Conservation (phyloP, 805 yeast genomes). For the Saturnispora quitensis region DNA sequence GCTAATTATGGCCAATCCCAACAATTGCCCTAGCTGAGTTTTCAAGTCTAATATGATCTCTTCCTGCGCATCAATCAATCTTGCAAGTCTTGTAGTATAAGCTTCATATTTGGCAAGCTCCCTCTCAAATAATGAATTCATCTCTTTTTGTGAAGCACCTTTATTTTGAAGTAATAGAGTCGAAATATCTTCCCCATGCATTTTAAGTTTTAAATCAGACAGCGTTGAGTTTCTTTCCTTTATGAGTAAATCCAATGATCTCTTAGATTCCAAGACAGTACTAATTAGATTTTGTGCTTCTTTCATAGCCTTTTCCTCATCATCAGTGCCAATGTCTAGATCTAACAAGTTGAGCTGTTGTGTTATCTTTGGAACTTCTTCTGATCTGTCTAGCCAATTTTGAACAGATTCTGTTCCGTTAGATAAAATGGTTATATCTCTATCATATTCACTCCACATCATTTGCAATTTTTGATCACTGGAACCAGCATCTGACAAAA, state of each 20-base stretch:
- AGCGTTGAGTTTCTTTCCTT: conserved; percentile 55
- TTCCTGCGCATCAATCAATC: conserved; percentile 59
- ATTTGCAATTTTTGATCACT: conserved; percentile 48
- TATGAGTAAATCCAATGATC: conserved; percentile 53
- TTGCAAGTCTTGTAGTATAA: conserved; percentile 54
- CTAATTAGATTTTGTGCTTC: conserved; percentile 32
- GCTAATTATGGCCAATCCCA: conserved; percentile 39
- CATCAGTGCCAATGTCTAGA: conserved; percentile 40
- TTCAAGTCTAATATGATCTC: conserved; percentile 35
- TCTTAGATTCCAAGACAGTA: conserved; percentile 46
- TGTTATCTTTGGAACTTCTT: conserved; percentile 3
- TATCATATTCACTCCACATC: conserved; percentile 34
- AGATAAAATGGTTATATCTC: conserved; percentile 36
- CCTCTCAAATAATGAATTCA: conserved; percentile 45
- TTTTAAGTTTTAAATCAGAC: conserved; percentile 55
- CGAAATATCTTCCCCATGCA: conserved; percentile 80
- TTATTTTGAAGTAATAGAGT: conserved; percentile 60
- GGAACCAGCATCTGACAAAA: conserved; percentile 50
- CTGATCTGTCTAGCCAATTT: conserved; percentile 18
- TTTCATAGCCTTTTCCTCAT: conserved; percentile 15
- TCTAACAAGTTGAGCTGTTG: conserved; percentile 47
- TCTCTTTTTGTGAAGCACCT: conserved; percentile 35
- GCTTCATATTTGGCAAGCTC: conserved; percentile 74
- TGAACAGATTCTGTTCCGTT: conserved; percentile 37
- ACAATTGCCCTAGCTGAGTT: conserved; percentile 32